A percentile compares a stretch with the other conserved stretches of the same genome.
Conservation (phyloP, 2,329 filamentous ascomycete genomes). For the Penicillium capsulatum region DNA sequence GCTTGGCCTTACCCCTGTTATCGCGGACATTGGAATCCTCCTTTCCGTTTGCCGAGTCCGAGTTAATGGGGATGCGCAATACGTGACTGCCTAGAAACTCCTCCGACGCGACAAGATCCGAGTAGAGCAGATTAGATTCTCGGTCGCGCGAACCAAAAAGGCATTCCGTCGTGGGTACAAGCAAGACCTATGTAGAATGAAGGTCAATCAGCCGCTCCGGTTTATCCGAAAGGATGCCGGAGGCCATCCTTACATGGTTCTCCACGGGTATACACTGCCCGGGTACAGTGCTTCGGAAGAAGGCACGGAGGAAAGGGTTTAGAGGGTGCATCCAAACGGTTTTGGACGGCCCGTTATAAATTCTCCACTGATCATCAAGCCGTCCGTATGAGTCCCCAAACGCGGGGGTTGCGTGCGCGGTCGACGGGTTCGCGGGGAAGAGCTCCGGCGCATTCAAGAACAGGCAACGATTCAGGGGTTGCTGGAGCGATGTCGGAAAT, state of each 20-base stretch:
- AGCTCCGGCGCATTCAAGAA: constrained; percentile 31
- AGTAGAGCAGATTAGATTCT: constrained; percentile 71
- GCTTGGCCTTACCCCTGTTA: constrained; percentile 85
- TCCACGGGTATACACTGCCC: constrained; percentile 87
- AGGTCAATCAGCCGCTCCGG: constrained; percentile 12
- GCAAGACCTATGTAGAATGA: constrained; percentile 59
- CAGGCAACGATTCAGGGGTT: constrained; percentile 17
- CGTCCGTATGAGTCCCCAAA: constrained; percentile 24
- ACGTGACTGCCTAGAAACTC: constrained; percentile 98
- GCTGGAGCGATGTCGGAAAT: background rate
- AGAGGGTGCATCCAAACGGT: constrained; percentile 84
- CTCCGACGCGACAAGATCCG: constrained; percentile 80
- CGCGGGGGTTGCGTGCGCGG: constrained; percentile 19
- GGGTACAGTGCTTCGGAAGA: constrained; percentile 93
- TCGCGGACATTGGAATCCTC: constrained; percentile 69
- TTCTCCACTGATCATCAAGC: constrained; percentile 38
- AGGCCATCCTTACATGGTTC: constrained; percentile 61
- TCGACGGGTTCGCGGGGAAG: constrained; percentile 30
- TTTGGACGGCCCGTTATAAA: constrained; percentile 38
- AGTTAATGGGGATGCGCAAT: constrained; percentile 67
- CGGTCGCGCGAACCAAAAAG: constrained; percentile 82
- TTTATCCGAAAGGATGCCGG: constrained; percentile 10
- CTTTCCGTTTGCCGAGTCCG: constrained; percentile 47
- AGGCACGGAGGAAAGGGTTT: constrained; percentile 97
- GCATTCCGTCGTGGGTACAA: constrained; percentile 89